phyloP scores from a whole-genome alignment of 2,329 filamentous ascomycete genomes.

The Ophiostoma ulmi region DNA sequence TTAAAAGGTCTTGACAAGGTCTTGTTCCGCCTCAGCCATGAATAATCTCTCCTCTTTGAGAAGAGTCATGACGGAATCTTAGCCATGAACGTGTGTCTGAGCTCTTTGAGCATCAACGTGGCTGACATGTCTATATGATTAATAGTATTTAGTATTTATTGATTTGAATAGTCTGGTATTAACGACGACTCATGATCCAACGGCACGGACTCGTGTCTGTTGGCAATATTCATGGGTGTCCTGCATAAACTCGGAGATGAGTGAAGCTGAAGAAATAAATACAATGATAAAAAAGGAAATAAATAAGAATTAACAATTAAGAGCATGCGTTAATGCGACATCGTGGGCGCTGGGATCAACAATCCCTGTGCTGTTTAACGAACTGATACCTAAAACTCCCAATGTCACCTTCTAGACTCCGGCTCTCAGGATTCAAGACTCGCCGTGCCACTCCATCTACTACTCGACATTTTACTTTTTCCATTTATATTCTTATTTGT shows the following conservation, averaged over 20 bases:
- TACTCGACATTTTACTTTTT: not conserved
- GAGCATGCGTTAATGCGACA: not conserved
- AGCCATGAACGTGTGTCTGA: not conserved
- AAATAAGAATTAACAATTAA: not conserved
- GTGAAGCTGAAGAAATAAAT: not conserved
- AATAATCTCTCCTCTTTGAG: not conserved
- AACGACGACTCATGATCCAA: not conserved
- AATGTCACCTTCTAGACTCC: not conserved
- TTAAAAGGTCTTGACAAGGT: not conserved
- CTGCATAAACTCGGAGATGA: not conserved
- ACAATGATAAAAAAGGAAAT: not conserved
- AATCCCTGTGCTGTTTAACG: too few species aligned
- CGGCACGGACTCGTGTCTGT: slow-evolving; percentile 1
- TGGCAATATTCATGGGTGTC: not conserved
- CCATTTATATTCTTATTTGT: slow-evolving; percentile 6
- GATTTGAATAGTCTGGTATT: not conserved
- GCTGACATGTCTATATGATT: not conserved
- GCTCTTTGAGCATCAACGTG: not conserved
- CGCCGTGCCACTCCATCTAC: not conserved
- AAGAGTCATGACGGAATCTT: not conserved
- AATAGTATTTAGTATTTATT: too few species aligned
- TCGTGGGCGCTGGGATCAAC: not conserved
- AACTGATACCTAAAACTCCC: too few species aligned
- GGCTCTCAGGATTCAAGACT: too few species aligned
- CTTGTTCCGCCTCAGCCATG: not conserved